These are phyloP conservation scores for Aspergillus viridinutans DNA, from an alignment of 2,329 filamentous ascomycete genomes.

Conservation along the genomic window DNA sequence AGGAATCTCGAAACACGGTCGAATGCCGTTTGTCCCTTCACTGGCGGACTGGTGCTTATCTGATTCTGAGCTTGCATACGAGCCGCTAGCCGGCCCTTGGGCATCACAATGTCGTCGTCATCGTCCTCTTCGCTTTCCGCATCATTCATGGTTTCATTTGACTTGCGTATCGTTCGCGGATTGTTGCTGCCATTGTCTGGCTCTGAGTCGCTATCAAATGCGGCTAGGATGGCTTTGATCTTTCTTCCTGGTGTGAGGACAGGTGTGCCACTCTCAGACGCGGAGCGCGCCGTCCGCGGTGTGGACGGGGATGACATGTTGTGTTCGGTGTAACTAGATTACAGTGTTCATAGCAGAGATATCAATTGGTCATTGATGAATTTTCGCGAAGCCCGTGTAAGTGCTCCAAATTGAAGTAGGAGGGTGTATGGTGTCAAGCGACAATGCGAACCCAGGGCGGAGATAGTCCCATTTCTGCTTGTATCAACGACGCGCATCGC, in stretches of 20 bases:
- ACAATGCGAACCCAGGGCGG: background rate
- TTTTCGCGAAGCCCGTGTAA: background rate
- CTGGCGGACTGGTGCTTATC: conserved; percentile 9
- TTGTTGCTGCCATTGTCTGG: conserved; percentile 36
- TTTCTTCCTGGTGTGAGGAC: conserved; percentile 45
- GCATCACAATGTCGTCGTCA: conserved; percentile 52
- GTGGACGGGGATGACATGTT: conserved; percentile 32
- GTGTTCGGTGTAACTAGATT: background rate
- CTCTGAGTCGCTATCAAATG: conserved; percentile 46
- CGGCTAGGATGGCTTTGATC: conserved; percentile 47
- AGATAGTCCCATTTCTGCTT: background rate
- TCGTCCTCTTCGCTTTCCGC: conserved; percentile 25
- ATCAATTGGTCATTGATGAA: background rate
- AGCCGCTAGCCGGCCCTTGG: conserved; percentile 61
- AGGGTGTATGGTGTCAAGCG: background rate
- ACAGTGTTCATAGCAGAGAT: background rate
- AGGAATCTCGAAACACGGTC: conserved; percentile 35
- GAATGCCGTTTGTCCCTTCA: conserved; percentile 33
- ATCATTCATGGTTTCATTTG: conserved; percentile 1
- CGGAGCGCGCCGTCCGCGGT: conserved; percentile 31
- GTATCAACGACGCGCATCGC: conserved; percentile 4
- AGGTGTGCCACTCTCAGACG: conserved; percentile 27
- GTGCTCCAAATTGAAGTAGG: background rate
- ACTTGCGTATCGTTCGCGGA: conserved; percentile 4
- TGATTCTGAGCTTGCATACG: conserved; percentile 51